Conservation (phyloP, 495 filamentous ascomycete species). For the Glutinoglossum americanum region DNA sequence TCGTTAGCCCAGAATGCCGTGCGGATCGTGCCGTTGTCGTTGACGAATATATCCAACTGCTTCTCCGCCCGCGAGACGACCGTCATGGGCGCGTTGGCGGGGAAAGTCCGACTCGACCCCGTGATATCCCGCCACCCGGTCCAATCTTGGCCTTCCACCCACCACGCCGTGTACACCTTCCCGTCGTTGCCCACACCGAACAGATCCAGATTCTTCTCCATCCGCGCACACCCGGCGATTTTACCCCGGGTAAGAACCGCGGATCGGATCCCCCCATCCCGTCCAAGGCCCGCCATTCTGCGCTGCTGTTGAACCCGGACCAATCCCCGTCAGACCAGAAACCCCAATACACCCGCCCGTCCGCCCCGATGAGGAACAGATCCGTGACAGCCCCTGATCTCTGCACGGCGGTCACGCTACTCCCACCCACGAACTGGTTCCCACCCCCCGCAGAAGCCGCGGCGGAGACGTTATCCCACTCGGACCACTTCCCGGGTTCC, state of each 20-base stretch:
- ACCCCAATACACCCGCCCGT: not conserved
- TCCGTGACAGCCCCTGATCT: not conserved
- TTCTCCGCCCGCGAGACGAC: not conserved
- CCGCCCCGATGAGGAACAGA: not conserved
- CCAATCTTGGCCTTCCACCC: not conserved
- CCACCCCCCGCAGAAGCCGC: not conserved
- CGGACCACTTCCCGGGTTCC: not conserved
- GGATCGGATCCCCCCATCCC: not conserved
- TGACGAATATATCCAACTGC: not conserved
- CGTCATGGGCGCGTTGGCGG: not conserved
- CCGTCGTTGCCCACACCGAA: not conserved
- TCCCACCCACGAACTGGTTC: not conserved
- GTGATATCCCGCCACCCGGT: not conserved
- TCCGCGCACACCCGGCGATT: not conserved
- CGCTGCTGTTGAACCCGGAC: not conserved
- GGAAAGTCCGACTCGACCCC: not conserved
- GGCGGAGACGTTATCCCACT: not conserved
- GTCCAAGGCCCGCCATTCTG: not conserved
- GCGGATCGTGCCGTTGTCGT: not conserved
- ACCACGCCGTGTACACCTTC: not conserved
- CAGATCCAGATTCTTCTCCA: not conserved
- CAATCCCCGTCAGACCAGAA: not conserved
- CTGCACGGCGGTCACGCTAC: not conserved
- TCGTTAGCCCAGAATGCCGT: not conserved
- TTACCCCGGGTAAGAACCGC: not conserved